A percentile compares a stretch with the other conserved stretches of the same genome.
phyloP scores from a whole-genome alignment of 1,284 basidiomycete genomes.

The Cryptococcus sp. region DNA sequence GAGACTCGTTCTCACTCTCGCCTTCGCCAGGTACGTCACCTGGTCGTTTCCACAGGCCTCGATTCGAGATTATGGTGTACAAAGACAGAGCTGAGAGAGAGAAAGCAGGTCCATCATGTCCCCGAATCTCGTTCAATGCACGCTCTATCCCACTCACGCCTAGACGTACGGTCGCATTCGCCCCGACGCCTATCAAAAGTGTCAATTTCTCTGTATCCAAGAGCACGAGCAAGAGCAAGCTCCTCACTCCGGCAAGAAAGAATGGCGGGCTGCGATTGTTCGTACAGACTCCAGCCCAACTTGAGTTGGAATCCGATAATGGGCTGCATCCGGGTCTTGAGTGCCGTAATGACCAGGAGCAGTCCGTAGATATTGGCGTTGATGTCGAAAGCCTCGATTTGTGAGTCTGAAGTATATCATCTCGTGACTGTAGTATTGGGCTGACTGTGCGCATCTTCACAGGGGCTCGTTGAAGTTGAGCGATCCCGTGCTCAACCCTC shows the following conservation, averaged over 20 bases:
- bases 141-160: constrained; percentile 7
- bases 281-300: no score
- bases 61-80: no score
- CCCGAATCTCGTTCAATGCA: constrained; percentile 1
- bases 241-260: constrained; percentile 8
- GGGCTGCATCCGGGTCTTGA: background rate
- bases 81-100: no score
- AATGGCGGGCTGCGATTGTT: background rate
- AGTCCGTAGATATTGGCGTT: background rate
- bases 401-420: background rate
- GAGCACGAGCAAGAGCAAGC: background rate
- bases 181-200: constrained; percentile 12
- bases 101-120: background rate
- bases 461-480: constrained; percentile 1
- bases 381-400: background rate
- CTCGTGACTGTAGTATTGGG: background rate
- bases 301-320: constrained; percentile 2
- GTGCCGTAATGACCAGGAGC: no score
- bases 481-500: background rate
- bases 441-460: background rate
- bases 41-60: no score
- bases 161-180: constrained; percentile 10
- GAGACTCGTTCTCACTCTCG: no score
- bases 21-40: no score
- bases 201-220: constrained; percentile 1